These are phyloP conservation scores for Eucalyptus paniculata DNA, from an alignment of 345 rosid genomes.

Conservation along the genomic window DNA sequence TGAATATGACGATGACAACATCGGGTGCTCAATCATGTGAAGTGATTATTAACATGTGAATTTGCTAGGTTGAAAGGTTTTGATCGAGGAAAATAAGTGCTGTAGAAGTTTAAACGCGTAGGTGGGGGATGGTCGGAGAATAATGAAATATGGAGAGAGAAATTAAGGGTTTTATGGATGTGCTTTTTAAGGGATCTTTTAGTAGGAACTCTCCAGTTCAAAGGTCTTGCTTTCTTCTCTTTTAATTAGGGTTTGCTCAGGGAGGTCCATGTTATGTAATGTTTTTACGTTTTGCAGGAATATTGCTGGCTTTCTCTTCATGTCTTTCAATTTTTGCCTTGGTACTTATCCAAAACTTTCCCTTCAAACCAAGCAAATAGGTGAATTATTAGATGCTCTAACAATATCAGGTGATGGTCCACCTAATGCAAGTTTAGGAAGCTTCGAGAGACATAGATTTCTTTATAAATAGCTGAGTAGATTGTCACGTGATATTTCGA, in stretches of 20 bases:
- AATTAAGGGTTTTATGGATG: neutral
- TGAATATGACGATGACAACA: neutral
- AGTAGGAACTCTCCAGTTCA: neutral
- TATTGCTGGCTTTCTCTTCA: neutral
- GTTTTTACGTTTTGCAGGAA: neutral
- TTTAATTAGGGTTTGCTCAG: neutral
- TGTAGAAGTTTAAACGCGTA: neutral
- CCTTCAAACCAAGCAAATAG: neutral
- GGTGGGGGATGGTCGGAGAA: neutral
- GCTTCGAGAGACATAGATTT: neutral
- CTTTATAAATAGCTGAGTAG: neutral
- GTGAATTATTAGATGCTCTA: neutral
- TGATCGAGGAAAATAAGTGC: neutral
- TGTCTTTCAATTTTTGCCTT: neutral
- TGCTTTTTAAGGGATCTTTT: neutral
- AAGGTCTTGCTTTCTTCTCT: neutral
- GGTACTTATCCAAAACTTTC: neutral
- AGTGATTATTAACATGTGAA: neutral
- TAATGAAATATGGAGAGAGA: neutral
- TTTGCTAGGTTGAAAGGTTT: neutral
- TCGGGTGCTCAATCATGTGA: slow-evolving; percentile 45
- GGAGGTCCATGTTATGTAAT: neutral
- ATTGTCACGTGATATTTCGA: neutral
- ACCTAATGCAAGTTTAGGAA: neutral
- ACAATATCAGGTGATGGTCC: neutral